Evolutionary conservation across 1,284 basidiomycete species (phyloP).

Genomic region (Exobasidium rhododendri): DNA sequence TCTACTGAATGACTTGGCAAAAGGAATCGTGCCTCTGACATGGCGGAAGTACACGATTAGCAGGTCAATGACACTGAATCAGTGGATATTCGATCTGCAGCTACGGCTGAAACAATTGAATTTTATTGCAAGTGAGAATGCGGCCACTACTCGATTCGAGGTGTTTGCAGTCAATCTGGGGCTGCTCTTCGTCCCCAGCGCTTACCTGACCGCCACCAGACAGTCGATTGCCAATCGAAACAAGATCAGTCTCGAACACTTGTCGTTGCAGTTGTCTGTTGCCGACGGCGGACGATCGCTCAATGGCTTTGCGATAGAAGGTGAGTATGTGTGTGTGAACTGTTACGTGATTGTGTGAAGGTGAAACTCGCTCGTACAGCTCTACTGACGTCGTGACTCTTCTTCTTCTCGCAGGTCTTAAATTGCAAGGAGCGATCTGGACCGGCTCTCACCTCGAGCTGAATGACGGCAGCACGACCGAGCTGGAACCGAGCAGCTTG

Average conservation of each 20-base stretch:
- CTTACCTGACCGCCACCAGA: constrained; percentile 51
- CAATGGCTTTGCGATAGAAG: constrained; percentile 7
- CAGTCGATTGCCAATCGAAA: constrained; percentile 44
- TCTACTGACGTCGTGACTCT: too few species aligned
- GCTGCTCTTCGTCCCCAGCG: constrained; percentile 42
- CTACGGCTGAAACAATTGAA: constrained; percentile 36
- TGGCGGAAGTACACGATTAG: constrained; percentile 43
- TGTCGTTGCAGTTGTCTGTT: constrained; percentile 31
- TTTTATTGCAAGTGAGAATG: constrained; percentile 20
- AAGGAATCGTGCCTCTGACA: constrained; percentile 35
- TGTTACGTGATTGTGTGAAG: too few species aligned
- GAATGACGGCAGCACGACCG: constrained; percentile 37
- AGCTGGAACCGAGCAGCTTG: constrained; percentile 34
- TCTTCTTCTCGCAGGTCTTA: constrained; percentile 23
- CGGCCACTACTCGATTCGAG: constrained; percentile 25
- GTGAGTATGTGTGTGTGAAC: too few species aligned
- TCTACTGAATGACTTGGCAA: constrained; percentile 39
- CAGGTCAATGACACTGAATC: constrained; percentile 33
- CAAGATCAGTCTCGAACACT: constrained; percentile 40
- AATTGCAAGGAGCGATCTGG: constrained; percentile 48
- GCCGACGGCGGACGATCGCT: constrained; percentile 29
- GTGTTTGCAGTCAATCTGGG: constrained; percentile 41
- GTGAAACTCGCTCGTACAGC: too few species aligned
- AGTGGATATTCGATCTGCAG: constrained; percentile 46
- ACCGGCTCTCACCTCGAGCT: constrained; percentile 21